Evolutionary conservation across 306 rosid genomes (phyloP), one percentile per base, ranked within the genome.

Genomic region (Acacia crassicarpa): DNA sequence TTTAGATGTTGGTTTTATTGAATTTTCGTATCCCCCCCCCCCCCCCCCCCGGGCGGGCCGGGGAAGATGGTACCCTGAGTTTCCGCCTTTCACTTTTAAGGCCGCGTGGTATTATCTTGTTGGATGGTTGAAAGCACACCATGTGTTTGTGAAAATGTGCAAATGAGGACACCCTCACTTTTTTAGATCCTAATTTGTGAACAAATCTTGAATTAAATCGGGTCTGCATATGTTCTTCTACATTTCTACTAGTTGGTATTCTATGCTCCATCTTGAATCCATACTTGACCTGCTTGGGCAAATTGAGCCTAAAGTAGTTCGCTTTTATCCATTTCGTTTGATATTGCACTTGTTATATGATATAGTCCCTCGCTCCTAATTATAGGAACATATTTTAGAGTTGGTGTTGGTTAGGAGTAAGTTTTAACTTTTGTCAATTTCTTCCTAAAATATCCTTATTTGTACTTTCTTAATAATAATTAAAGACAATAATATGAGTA

Each of bases 141-240:
- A 84, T 10, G 56, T 86, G 89, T 86, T 81, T 86, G 87, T 4
- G 40, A 49, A 80, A 86, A 74, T 14, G 16, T 44, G 45, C 53
- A 67, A 73, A 79, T 76, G 78, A 80, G 38, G 32, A 10, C 15
- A 38, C 20, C 79, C n/a, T 8, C 25, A 12, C 35, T 35, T 15
- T 56, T 61, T 16, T 73, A 16, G 68, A 51, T 67, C 41, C 12
- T 32, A 38, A 33, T 74, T 38, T 67, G 72, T 23, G 67, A 73
- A 22, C 3, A 41, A 9, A 23, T 46, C 8, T 73, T 49, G 35
- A 43, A 56, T 20, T 49, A 2, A 30, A 33, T 14, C 35, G 23
- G 46, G 65, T 46, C 51, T 33, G 33, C 25, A 54, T 15, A 0
- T 32, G 53, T 44, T 51, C 17, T 27, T 32, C 20, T 74, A n/a